These are phyloP conservation scores for Eucalyptus cloeziana DNA, from an alignment of 345 rosid genomes.

Conservation along the genomic window DNA sequence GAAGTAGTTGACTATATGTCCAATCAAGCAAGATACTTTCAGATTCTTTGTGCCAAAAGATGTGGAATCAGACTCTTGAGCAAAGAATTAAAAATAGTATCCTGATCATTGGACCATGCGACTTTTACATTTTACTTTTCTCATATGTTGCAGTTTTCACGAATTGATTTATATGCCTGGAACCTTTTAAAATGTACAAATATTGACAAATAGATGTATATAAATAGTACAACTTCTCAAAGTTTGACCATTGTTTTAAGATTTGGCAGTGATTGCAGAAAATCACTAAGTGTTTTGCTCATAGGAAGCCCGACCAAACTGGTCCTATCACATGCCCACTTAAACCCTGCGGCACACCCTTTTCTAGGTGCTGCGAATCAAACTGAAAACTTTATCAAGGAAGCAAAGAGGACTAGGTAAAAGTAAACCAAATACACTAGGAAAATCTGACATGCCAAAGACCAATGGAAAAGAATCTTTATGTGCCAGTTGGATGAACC, in stretches of 20 bases:
- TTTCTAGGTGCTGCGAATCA: not conserved
- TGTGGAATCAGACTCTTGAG: not conserved
- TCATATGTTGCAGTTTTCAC: not conserved
- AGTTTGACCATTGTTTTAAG: not conserved
- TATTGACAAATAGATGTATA: not conserved
- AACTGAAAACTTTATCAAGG: not conserved
- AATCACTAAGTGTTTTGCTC: not conserved
- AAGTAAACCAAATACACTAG: not conserved
- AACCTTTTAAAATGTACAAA: not conserved
- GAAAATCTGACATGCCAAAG: not conserved
- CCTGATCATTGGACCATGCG: not conserved
- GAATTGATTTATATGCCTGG: not conserved
- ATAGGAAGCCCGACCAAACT: not conserved
- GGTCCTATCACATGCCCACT: not conserved
- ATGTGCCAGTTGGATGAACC: slow-evolving; percentile 7
- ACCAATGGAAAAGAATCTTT: not conserved
- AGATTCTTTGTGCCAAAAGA: not conserved
- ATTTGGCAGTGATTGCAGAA: not conserved
- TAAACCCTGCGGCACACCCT: not conserved
- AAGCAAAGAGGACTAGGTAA: not conserved
- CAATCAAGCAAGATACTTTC: not conserved
- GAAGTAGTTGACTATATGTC: not conserved
- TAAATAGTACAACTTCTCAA: not conserved
- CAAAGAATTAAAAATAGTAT: not conserved
- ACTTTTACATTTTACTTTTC: not conserved